Evolutionary conservation across 2,329 filamentous ascomycete genomes (phyloP), one percentile per base, ranked within the genome.

Genomic region (Monilinia fructicola): DNA sequence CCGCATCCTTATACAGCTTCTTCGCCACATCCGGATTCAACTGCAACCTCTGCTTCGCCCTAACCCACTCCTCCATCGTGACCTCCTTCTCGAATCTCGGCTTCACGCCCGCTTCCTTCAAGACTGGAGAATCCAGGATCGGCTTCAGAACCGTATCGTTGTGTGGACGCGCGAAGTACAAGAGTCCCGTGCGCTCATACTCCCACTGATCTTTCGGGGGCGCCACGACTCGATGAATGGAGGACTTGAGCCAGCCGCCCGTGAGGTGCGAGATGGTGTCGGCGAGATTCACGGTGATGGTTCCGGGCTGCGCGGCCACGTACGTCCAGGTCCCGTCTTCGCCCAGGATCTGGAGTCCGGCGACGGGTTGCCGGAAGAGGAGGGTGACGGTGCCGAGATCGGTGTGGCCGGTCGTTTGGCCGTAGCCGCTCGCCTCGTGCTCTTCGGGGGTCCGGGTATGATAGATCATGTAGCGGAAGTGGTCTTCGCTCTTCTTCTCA

Each of bases 391-490:
- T 82, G 0, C 84, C 84, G 0, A 87, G 75, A 68, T 87, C 85
- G 0, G 84, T 87, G 70, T 87, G 84, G 0, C 84, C 84, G 0
- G 77, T 77, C 0, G 78, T 77, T 69, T 82, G 82, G 0, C 84
- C 76, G 26, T 77, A 75, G 0, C 79, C 80, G 1, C 79, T 77
- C 50, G 77, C 78, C 40, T 78, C 78, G 66, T 81, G 81, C 31
- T 84, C 80, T n/a, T 83, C 79, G 0, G 78, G 73, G 0, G 77
- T 80, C 46, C 84, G 82, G 0, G 81, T 80, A 11, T 79, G 79
- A 68, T 87, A 87, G 59, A 83, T 79, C 84, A 88, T 88, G 74
- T 87, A 88, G 3, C 87, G 81, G n/a, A 88, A 78, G 67, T 88
- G 85, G 31, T 85, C 84, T 68, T 88, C 85, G 23, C 83, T 81